Conservation (phyloP, 73 alveolate genomes). For the Stentor coeruleus region DNA sequence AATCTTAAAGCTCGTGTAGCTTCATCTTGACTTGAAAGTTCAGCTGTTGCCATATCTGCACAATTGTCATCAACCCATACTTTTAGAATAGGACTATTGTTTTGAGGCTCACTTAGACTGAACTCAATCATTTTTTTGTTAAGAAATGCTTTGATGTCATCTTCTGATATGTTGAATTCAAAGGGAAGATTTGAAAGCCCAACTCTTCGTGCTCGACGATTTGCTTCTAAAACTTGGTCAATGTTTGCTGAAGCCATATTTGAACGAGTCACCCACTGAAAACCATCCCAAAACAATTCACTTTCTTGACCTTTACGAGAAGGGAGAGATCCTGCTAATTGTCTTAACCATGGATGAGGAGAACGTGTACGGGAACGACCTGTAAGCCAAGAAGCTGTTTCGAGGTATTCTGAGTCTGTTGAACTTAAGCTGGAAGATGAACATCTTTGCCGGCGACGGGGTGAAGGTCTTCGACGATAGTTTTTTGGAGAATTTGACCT, state of each 20-base stretch:
- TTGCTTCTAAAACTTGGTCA: conserved; percentile 20
- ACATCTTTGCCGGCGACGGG: neutral
- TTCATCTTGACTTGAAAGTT: conserved; percentile 22
- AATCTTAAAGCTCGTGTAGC: conserved; percentile 27
- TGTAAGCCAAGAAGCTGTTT: conserved; percentile 24
- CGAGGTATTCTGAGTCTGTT: conserved; percentile 16
- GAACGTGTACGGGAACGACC: conserved; percentile 24
- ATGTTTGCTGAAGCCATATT: conserved; percentile 8
- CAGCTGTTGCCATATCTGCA: neutral
- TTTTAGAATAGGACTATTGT: neutral
- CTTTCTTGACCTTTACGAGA: conserved; percentile 5
- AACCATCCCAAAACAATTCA: conserved; percentile 27
- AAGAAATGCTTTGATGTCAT: conserved; percentile 15
- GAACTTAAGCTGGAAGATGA: conserved; percentile 16
- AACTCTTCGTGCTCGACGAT: conserved; percentile 15
- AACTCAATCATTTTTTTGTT: conserved; percentile 23
- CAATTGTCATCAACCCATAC: conserved; percentile 25
- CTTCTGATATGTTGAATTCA: conserved; percentile 18
- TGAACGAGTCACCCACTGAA: conserved; percentile 27
- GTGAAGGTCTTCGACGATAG: neutral
- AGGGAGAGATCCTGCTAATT: conserved; percentile 8
- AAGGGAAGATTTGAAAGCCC: conserved; percentile 25
- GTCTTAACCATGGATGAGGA: conserved; percentile 27
- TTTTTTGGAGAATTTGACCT: neutral
- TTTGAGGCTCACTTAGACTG: neutral